Conservation (phyloP, 148 eudicot species). For the Gaultheria prostrata region DNA sequence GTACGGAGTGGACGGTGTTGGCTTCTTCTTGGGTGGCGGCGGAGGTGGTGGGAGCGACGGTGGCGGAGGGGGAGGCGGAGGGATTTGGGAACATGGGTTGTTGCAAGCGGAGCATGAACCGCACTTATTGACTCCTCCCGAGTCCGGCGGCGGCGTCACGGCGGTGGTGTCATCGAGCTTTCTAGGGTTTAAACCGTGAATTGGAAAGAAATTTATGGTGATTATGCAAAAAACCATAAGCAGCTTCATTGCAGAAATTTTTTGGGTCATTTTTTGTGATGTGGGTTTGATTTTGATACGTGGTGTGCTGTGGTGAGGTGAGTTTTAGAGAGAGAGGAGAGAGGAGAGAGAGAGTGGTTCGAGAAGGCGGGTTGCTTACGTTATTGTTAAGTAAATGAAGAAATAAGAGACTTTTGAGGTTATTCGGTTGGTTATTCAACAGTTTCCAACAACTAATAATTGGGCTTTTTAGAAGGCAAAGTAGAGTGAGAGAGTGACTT, state of each 20-base stretch:
- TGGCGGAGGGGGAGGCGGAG: slow-evolving; percentile 29
- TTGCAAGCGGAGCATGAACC: slow-evolving; percentile 24
- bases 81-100: slow-evolving; percentile 13
- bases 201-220: not conserved
- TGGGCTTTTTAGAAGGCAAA: not conserved
- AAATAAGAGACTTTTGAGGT: not conserved
- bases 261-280: not conserved
- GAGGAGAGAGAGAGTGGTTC: not conserved
- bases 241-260: not conserved
- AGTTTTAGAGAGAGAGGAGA: not conserved
- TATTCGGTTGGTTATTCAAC: not conserved
- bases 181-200: not conserved
- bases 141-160: slow-evolving; percentile 9
- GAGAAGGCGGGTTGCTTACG: not conserved
- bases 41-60: slow-evolving; percentile 15
- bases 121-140: slow-evolving; percentile 21
- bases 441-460: not conserved
- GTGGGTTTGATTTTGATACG: not conserved
- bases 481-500: not conserved
- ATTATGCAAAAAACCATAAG: not conserved
- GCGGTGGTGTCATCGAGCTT: slow-evolving; percentile 28
- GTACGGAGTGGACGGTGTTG: slow-evolving; percentile 16
- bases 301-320: not conserved
- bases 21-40: slow-evolving; percentile 19
- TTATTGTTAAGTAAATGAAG: not conserved